phyloP scores from a whole-genome alignment of 106 monocot species.

The Gastrodia elata region DNA sequence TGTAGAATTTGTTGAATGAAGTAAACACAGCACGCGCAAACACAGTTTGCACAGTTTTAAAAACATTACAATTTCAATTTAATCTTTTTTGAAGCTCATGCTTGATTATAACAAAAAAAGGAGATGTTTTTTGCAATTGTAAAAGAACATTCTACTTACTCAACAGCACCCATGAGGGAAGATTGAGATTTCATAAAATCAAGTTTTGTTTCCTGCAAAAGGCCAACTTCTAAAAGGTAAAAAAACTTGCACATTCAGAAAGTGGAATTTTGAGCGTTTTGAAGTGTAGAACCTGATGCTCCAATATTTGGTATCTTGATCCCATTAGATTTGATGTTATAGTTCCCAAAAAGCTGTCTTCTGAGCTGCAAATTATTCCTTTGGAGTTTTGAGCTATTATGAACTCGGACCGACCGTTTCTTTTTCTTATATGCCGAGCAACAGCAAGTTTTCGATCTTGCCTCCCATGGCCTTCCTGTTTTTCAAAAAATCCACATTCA shows the following conservation, averaged over 20 bases:
- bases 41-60: too few relatives aligned
- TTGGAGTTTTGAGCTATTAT: constrained; percentile 57
- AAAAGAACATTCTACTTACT: background rate
- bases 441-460: constrained; percentile 86
- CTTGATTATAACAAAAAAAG: background rate
- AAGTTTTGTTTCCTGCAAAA: constrained; percentile 39
- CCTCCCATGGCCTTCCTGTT: constrained; percentile 85
- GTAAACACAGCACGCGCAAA: too few relatives aligned
- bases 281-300: constrained; percentile 57
- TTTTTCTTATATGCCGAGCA: constrained; percentile 54
- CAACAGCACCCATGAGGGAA: background rate
- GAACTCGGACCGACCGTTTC: constrained; percentile 70
- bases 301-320: constrained; percentile 81
- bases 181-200: constrained; percentile 1
- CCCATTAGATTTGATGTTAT: constrained; percentile 82
- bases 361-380: constrained; percentile 50
- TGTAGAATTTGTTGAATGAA: too few relatives aligned
- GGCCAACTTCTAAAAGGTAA: background rate
- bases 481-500: too few relatives aligned
- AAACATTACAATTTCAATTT: too few relatives aligned
- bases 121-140: background rate
- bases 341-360: constrained; percentile 74
- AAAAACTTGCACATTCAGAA: background rate
- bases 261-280: background rate
- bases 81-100: too few relatives aligned